Evolutionary conservation across 495 filamentous ascomycete genomes (phyloP).

Genomic region (Talaromyces adpressus): DNA sequence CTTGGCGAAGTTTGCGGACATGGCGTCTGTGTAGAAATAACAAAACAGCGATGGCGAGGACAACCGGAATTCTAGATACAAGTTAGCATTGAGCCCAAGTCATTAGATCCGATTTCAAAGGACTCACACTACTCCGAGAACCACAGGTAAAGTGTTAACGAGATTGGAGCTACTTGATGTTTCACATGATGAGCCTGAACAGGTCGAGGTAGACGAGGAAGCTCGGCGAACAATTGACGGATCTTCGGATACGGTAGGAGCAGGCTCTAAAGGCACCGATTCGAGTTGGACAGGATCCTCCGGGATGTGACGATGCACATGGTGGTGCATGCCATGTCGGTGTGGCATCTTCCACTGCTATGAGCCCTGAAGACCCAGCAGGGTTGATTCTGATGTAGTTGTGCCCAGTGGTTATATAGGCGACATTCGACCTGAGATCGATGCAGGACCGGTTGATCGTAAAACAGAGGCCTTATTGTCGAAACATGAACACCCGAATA

Average conservation of each 20-base stretch:
- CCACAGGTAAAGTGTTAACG: slow-evolving; percentile 67
- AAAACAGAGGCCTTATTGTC: not conserved
- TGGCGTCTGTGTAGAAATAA: slow-evolving; percentile 73
- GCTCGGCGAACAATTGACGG: slow-evolving; percentile 1
- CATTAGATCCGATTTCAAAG: not conserved
- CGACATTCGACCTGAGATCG: not conserved
- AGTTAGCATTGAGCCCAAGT: slow-evolving; percentile 14
- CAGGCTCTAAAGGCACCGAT: slow-evolving; percentile 22
- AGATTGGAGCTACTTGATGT: slow-evolving; percentile 47
- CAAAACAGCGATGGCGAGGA: slow-evolving; percentile 58
- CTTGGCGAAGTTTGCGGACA: slow-evolving; percentile 60
- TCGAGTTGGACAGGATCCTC: not conserved
- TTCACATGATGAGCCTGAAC: slow-evolving; percentile 29
- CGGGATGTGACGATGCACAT: slow-evolving; percentile 1
- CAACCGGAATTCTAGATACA: slow-evolving; percentile 63
- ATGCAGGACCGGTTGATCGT: not conserved
- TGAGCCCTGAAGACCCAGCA: not conserved
- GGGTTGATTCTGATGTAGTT: not conserved
- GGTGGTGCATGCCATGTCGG: slow-evolving; percentile 4
- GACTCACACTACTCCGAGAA: slow-evolving; percentile 77
- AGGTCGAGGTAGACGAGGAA: slow-evolving; percentile 2
- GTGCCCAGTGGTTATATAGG: not conserved
- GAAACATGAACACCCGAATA: not conserved
- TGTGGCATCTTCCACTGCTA: slow-evolving; percentile 5
- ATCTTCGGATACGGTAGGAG: slow-evolving; percentile 11